Base-by-base conservation (phyloP, 148 eudicot genomes). In the Camellia sinensis region DNA sequence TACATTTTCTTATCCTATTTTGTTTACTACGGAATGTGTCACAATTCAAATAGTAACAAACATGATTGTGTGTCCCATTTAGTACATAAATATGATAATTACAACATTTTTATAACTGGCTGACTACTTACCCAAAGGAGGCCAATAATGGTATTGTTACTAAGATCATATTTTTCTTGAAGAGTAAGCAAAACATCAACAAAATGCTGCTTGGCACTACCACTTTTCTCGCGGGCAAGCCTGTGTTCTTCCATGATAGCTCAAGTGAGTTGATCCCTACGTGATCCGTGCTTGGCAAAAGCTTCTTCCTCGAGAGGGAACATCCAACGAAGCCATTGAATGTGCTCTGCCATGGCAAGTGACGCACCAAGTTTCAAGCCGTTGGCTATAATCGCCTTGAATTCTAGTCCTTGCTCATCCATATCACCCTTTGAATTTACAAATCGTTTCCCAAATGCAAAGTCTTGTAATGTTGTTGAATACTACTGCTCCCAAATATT, bases 401-500 rank as follows among this genome's bases (percentile, higher is more conserved):
- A 89, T 67, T 94, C 98, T 52, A 86, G 81, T 0, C 98, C 98
- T 71, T 90, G 83, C 46, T 89, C 91, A 75, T 94, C 91, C 60
- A 92, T 80, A 43, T 75, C 89, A 1, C 95, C 92, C 67, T 89
- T 83, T 12, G 89, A 74, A 74, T 91, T 87, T 40, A 89, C 86
- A 75, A 92, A 92, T 72, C 97, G 68, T 82, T 94, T 94, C n/a
- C 97, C 98, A 13, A 92, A 92, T 5, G 90, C 89, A 40, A 40
- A 92, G 75, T 78, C 98, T 89, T 82, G 98, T 94, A 70, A 94
- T 92, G 88, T 92, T 91, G 85, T 92, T 92, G 87, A 94, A 94
- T 40, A 94, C 90, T 68, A 94, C 93, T 67, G 89, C 80, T 52
- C 93, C 93, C 50, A 94, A 75, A 81, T 90, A 90, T 21, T 87